Evolutionary conservation across 768 basidiomycete genomes (phyloP).

Genomic region (Termitomyces sp.): DNA sequence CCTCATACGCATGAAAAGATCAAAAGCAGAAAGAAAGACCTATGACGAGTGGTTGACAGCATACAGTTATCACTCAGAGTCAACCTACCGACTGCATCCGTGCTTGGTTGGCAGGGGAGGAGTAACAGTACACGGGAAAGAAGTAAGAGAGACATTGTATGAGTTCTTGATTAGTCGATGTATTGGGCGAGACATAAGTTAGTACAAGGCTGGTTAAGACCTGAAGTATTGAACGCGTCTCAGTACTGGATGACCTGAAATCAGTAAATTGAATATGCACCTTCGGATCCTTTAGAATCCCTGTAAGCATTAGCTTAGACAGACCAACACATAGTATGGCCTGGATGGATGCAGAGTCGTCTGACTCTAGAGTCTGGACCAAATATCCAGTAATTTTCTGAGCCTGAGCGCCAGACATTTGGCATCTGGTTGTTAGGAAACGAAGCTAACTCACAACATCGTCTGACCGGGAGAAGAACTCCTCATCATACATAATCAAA

Average conservation of each 20-base stretch:
- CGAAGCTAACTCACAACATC: slow-evolving; percentile 29
- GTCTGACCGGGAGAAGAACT: slow-evolving; percentile 54
- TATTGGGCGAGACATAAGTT: slow-evolving; percentile 83
- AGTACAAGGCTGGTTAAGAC: slow-evolving; percentile 35
- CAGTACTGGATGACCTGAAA: not conserved
- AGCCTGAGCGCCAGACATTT: slow-evolving; percentile 18
- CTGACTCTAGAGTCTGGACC: slow-evolving; percentile 48
- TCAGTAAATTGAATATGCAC: slow-evolving; percentile 31
- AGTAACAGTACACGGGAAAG: slow-evolving; percentile 92
- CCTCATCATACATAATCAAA: slow-evolving; percentile 82
- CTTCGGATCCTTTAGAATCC: slow-evolving; percentile 73
- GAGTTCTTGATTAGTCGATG: slow-evolving; percentile 76
- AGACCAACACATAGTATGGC: slow-evolving; percentile 79
- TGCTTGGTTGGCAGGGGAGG: slow-evolving; percentile 71
- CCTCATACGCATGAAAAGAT: slow-evolving; percentile 49
- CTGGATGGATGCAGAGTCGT: slow-evolving; percentile 70
- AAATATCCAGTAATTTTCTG: slow-evolving; percentile 40
- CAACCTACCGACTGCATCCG: slow-evolving; percentile 44
- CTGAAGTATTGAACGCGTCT: slow-evolving; percentile 14
- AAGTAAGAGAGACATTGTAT: slow-evolving; percentile 94
- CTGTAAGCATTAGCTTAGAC: slow-evolving; percentile 83
- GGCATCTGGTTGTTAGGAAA: not conserved
- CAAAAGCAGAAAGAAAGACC: slow-evolving; percentile 70
- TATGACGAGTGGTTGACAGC: slow-evolving; percentile 20
- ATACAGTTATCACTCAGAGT: not conserved